phyloP scores from a whole-genome alignment of 805 yeast genomes.

The Nakazawaea wyomingensis region DNA sequence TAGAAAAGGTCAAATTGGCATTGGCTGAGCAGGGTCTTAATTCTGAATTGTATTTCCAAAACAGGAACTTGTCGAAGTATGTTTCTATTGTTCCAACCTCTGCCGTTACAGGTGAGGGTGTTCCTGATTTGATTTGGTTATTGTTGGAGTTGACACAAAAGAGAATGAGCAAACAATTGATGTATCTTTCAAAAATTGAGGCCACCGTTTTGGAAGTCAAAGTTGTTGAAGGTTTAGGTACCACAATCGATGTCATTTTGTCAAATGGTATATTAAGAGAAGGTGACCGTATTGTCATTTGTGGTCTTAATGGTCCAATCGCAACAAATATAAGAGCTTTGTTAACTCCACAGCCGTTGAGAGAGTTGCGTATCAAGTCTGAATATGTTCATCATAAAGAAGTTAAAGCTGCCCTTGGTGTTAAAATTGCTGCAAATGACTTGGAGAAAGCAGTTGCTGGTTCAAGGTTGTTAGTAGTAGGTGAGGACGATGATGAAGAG shows the following conservation, averaged over 20 bases:
- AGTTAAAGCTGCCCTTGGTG: slow-evolving; percentile 99
- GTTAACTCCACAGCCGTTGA: slow-evolving; percentile 94
- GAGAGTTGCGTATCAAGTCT: slow-evolving; percentile 95
- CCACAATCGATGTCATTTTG: slow-evolving; percentile 94
- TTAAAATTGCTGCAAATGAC: slow-evolving; percentile 96
- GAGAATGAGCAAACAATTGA: slow-evolving; percentile 98
- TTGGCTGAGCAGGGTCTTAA: slow-evolving; percentile 97
- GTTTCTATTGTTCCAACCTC: slow-evolving; percentile 98
- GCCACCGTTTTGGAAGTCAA: slow-evolving; percentile 97
- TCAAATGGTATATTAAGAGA: slow-evolving; percentile 95
- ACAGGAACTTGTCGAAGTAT: slow-evolving; percentile 86
- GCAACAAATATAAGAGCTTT: slow-evolving; percentile 94
- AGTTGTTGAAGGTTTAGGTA: slow-evolving; percentile 97
- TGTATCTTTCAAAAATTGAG: slow-evolving; percentile 89
- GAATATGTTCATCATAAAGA: slow-evolving; percentile 95
- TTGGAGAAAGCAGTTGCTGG: slow-evolving; percentile 99
- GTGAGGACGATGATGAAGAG: slow-evolving; percentile 97
- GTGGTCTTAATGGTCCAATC: slow-evolving; percentile 98
- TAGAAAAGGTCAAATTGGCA: slow-evolving; percentile 78
- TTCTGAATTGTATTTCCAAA: slow-evolving; percentile 93
- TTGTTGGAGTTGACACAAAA: slow-evolving; percentile 92
- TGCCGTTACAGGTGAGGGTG: slow-evolving; percentile 99
- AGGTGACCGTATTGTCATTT: slow-evolving; percentile 91
- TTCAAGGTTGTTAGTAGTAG: slow-evolving; percentile 90
- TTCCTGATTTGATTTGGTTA: slow-evolving; percentile 96